Conservation (phyloP, 2,329 filamentous ascomycete genomes). For the Aspergillus flavus region DNA sequence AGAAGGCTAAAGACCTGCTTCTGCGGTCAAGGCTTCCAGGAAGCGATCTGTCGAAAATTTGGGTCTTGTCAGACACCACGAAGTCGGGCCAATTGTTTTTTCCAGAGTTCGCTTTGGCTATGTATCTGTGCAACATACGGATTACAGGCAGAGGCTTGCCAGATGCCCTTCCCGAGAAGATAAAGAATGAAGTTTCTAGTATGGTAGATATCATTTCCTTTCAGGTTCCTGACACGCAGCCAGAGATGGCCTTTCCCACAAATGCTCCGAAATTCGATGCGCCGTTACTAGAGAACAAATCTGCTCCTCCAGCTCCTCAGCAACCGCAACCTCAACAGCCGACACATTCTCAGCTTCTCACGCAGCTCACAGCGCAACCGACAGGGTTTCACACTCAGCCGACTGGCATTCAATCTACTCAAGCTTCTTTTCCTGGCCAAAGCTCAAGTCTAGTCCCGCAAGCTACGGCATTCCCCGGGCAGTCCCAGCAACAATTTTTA, state of each 20-base stretch:
- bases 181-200: constrained; percentile 96
- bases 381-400: constrained; percentile 61
- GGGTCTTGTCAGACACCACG: constrained; percentile 92
- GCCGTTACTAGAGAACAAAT: constrained; percentile 52
- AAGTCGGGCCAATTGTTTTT: constrained; percentile 95
- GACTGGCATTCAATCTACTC: constrained; percentile 66
- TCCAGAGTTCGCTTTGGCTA: constrained; percentile 93
- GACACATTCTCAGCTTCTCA: constrained; percentile 66
- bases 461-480: constrained; percentile 47
- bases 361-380: constrained; percentile 57
- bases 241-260: constrained; percentile 55
- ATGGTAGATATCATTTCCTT: constrained; percentile 99
- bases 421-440: constrained; percentile 49
- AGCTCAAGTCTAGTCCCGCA: constrained; percentile 38
- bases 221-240: constrained; percentile 75
- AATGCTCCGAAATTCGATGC: constrained; percentile 74
- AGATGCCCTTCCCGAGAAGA: constrained; percentile 72
- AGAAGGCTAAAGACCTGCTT: constrained; percentile 88
- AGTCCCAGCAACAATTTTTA: constrained; percentile 56
- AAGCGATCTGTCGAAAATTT: constrained; percentile 87
- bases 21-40: constrained; percentile 86
- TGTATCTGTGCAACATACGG: constrained; percentile 97
- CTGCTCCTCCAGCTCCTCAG: constrained; percentile 56
- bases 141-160: constrained; percentile 85
- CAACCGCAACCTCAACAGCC: constrained; percentile 72